Evolutionary conservation across 495 filamentous ascomycete species (phyloP).

Genomic region (Daldinia bambusicola): DNA sequence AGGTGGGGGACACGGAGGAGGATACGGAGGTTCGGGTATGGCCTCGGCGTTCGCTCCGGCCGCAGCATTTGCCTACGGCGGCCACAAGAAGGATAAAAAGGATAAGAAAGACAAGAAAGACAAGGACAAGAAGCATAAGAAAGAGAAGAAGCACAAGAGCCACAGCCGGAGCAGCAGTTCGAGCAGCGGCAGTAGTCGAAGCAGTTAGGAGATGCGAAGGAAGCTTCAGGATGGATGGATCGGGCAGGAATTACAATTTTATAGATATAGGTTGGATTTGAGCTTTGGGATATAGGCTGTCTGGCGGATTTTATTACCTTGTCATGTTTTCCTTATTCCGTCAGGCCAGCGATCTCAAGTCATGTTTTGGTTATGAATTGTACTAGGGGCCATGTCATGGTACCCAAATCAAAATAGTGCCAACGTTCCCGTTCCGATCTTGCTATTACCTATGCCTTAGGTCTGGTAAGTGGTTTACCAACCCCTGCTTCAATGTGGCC

Average conservation of each 20-base stretch:
- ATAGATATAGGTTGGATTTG: neutral
- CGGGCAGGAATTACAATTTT: constrained; percentile 2
- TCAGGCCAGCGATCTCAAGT: neutral
- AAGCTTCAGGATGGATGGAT: too few species aligned
- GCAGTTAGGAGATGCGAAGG: constrained; percentile 18
- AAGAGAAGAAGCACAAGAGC: constrained; percentile 44
- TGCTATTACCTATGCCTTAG: too few species aligned
- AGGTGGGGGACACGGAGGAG: constrained; percentile 6
- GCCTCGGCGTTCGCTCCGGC: constrained; percentile 29
- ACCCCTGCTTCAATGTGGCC: too few species aligned
- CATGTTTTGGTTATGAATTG: neutral
- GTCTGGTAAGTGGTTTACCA: too few species aligned
- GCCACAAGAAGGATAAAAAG: constrained; percentile 37
- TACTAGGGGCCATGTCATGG: too few species aligned
- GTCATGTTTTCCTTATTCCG: neutral
- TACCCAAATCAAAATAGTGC: too few species aligned
- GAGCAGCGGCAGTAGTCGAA: constrained; percentile 41
- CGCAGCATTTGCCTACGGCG: constrained; percentile 30
- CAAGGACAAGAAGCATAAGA: constrained; percentile 44
- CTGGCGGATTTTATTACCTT: neutral
- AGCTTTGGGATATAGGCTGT: neutral
- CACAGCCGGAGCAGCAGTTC: constrained; percentile 42
- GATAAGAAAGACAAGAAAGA: constrained; percentile 48
- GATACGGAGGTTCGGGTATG: constrained; percentile 21
- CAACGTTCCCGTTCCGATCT: too few species aligned